Evolutionary conservation across 345 rosid genomes (phyloP), one percentile per base, ranked within the genome.

Genomic region (Boechera retrofracta): DNA sequence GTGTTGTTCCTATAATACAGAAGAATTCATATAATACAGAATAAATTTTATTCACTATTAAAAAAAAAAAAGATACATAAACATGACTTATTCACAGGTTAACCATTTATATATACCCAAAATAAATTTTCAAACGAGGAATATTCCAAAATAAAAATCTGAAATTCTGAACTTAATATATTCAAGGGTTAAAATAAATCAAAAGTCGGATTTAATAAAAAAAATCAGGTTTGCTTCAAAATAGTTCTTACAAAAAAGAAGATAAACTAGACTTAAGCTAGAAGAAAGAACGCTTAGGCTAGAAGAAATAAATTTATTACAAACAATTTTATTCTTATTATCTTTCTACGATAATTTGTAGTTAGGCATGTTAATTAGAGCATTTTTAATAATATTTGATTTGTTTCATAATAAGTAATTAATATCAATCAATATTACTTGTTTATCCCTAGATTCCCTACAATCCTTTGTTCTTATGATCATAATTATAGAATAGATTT

Each of bases 241-340:
- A 7, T 45, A 3, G 21, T 16, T 75, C 0, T 68, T 15, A 63
- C 64, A 59, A 35, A 67, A 21, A 73, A 47, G 35, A 67, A 21
- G 54, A 39, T 9, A 31, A 41, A 41, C 55, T 60, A 60, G 15
- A 53, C 69, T 69, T 69, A 69, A 33, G 64, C 12, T 76, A 51
- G 68, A 75, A 75, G 77, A 31, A 74, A 64, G 29, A 54, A 54
- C 45, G 13, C 76, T 60, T 51, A 61, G 62, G 61, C 67, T 72
- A 29, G 45, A 73, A 74, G 67, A 48, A 67, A 59, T 45, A 39
- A 67, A 7, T 9, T 33, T 58, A n/a, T 32, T 0, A 41, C 1
- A 41, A 41, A 41, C 4, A 41, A 10, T 10, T 7, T 36, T 8
- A 36, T 8, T 41, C 1, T 10, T 41, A 41, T 10, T 3, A 10